Percentiles rank a stretch among this genome's conserved stretches.
phyloP scores from a whole-genome alignment of 108 stramenopile genomes.

The Nannochloropsis salina region DNA sequence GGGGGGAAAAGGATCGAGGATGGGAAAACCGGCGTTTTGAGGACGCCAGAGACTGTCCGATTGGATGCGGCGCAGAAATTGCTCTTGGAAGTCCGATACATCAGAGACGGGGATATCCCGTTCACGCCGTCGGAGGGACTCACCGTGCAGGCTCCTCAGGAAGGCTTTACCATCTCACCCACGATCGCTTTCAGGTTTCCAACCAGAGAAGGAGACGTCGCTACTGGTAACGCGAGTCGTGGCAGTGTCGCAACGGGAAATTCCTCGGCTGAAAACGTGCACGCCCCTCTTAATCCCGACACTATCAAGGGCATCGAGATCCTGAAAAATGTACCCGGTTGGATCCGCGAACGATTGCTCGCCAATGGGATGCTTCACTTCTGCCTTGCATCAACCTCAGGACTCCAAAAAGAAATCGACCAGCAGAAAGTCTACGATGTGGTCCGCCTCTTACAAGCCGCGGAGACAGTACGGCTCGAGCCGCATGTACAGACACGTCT shows the following conservation, averaged over 20 bases:
- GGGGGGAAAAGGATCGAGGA: not conserved
- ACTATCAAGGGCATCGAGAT: no score
- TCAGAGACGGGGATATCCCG: not conserved
- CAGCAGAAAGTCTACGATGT: not conserved
- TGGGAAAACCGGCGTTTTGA: not conserved
- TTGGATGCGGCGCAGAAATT: slow-evolving; percentile 1
- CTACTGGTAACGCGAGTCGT: not conserved
- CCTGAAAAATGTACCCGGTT: not conserved
- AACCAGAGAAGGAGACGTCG: not conserved
- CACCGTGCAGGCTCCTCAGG: not conserved
- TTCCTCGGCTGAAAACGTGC: no score
- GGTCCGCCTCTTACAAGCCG: not conserved
- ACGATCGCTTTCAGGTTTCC: not conserved
- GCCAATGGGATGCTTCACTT: slow-evolving; percentile 5
- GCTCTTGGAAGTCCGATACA: not conserved
- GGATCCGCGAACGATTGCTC: not conserved
- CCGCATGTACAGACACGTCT: not conserved
- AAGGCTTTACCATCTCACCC: not conserved
- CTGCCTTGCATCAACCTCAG: not conserved
- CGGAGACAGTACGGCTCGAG: not conserved
- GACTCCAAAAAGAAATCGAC: not conserved
- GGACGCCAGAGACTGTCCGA: not conserved
- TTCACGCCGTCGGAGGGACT: not conserved
- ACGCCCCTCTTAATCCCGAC: no score
- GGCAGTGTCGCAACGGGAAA: not conserved